Evolutionary conservation across 805 yeast genomes (phyloP).

Genomic region (Hanseniaspora singularis): DNA sequence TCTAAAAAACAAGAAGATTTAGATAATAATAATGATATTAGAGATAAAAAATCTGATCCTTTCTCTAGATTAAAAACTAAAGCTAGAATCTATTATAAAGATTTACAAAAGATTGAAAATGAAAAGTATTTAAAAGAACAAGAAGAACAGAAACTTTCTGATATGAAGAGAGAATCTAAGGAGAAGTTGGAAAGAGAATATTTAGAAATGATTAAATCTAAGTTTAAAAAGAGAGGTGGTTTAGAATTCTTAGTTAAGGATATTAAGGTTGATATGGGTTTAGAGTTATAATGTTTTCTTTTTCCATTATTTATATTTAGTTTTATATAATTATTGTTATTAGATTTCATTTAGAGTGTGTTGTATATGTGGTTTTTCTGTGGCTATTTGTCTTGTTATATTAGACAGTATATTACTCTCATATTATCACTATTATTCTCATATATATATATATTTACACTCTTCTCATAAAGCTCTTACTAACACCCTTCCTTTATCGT

Average conservation of each 20-base stretch:
- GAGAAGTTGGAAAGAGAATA: conserved; percentile 15
- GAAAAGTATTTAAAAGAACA: conserved; percentile 48
- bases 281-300: conserved; percentile 1
- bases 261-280: conserved; percentile 8
- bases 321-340: not conserved
- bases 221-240: conserved; percentile 15
- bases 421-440: too few relatives aligned
- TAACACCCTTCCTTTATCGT: too few relatives aligned
- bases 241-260: conserved; percentile 15
- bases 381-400: too few relatives aligned
- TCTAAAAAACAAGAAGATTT: conserved; percentile 44
- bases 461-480: too few relatives aligned
- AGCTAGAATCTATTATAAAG: conserved; percentile 66
- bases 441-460: too few relatives aligned
- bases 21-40: conserved; percentile 25
- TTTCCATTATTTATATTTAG: not conserved
- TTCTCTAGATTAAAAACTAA: conserved; percentile 81
- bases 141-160: conserved; percentile 33
- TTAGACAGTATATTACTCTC: too few relatives aligned
- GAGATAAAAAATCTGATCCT: conserved; percentile 52
- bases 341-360: too few relatives aligned
- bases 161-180: conserved; percentile 27
- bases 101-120: conserved; percentile 43
- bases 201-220: conserved; percentile 11
- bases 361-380: too few relatives aligned